Conservation (phyloP, 805 yeast species). For the Blastobotrys parvus region DNA sequence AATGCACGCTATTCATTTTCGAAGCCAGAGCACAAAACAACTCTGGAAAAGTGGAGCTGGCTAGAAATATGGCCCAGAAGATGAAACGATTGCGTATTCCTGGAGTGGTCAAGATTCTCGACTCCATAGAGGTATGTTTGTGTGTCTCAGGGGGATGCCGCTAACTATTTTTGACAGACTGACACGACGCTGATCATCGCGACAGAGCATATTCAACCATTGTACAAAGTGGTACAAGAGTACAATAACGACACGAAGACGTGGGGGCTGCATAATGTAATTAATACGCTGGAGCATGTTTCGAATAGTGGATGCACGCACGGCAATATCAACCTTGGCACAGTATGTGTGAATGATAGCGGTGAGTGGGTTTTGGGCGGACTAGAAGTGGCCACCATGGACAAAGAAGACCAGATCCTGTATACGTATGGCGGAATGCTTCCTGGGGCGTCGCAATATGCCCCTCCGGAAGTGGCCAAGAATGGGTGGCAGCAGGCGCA, state of each 20-base stretch:
- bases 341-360: constrained; percentile 51
- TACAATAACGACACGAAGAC: constrained; percentile 30
- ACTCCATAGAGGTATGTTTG: constrained; percentile 62
- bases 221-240: constrained; percentile 34
- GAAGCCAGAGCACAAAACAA: constrained; percentile 34
- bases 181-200: constrained; percentile 51
- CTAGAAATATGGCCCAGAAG: constrained; percentile 38
- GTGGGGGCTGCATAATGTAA: constrained; percentile 45
- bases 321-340: constrained; percentile 47
- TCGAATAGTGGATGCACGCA: constrained; percentile 48
- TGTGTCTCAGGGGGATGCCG: too few species aligned
- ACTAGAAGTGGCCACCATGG: constrained; percentile 55
- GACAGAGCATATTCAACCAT: constrained; percentile 58
- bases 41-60: constrained; percentile 30
- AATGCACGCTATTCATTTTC: constrained; percentile 61
- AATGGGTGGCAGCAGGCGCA: constrained; percentile 37
- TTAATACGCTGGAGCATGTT: constrained; percentile 48
- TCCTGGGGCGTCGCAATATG: constrained; percentile 27
- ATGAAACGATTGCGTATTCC: constrained; percentile 58
- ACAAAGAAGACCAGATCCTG: constrained; percentile 36
- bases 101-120: constrained; percentile 55
- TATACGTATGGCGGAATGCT: constrained; percentile 31
- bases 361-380: constrained; percentile 88
- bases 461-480: constrained; percentile 47
- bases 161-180: too few species aligned